Conservation (phyloP, 257 asterid species). For the Eustoma russellianum region DNA sequence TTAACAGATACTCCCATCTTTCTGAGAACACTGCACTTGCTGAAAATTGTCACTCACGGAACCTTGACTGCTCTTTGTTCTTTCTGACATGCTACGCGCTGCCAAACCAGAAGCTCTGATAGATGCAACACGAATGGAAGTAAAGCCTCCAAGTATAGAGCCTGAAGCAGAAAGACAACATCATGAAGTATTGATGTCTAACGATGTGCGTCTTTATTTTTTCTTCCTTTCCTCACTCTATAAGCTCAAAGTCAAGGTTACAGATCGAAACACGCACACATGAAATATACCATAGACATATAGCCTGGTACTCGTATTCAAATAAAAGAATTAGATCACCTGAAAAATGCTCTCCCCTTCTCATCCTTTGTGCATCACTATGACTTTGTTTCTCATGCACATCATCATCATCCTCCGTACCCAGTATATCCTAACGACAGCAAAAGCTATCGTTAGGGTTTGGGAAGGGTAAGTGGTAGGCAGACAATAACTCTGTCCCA, state of each 20-base stretch:
- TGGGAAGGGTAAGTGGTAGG: too few relatives aligned
- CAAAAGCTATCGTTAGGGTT: too few relatives aligned
- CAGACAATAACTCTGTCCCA: too few relatives aligned
- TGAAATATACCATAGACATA: too few relatives aligned
- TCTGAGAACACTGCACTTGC: conserved; percentile 22
- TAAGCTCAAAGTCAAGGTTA: too few relatives aligned
- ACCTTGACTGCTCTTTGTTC: conserved; percentile 17
- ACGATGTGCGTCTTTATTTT: background rate
- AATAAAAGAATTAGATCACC: conserved; percentile 15
- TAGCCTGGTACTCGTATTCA: background rate
- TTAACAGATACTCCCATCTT: conserved; percentile 17
- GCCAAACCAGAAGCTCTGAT: conserved; percentile 76
- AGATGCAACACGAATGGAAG: conserved; percentile 69
- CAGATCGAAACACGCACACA: too few relatives aligned
- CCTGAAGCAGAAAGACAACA: conserved; percentile 34
- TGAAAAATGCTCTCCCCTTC: conserved; percentile 19
- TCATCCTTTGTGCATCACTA: conserved; percentile 10
- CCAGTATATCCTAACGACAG: too few relatives aligned
- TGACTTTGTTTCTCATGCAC: conserved; percentile 20
- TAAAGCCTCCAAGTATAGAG: conserved; percentile 35
- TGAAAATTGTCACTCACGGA: conserved; percentile 27
- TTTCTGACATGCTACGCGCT: conserved; percentile 32
- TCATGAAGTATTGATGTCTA: conserved; percentile 8
- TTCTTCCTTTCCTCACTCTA: background rate
- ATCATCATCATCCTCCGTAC: too few relatives aligned